Percentiles rank a stretch among this genome's conserved stretches.
Conservation (phyloP, 306 rosid genomes). For the Calophaca sinica region DNA sequence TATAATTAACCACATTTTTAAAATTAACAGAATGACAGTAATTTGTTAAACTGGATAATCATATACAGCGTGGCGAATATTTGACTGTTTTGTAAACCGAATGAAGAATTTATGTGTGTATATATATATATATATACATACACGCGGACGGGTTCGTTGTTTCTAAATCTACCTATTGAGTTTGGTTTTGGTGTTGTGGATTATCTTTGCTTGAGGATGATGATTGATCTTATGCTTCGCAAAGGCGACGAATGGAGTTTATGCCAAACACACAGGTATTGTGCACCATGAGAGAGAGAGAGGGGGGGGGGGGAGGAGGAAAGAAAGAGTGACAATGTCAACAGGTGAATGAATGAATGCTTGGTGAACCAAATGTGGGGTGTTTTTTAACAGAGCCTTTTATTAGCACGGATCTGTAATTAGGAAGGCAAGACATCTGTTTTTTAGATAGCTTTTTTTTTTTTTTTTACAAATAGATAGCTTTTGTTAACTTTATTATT, state of each 20-base stretch:
- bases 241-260: conserved; percentile 47
- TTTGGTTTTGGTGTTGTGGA: conserved; percentile 8
- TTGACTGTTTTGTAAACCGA: no score
- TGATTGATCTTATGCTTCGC: conserved; percentile 53
- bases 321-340: conserved; percentile 38
- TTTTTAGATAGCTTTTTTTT: no score
- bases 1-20: conserved; percentile 3
- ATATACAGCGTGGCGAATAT: background rate
- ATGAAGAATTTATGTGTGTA: no score
- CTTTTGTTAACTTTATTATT: no score
- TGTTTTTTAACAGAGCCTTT: conserved; percentile 20
- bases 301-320: background rate
- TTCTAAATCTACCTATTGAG: conserved; percentile 3
- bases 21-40: background rate
- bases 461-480: no score
- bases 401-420: conserved; percentile 38
- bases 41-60: background rate
- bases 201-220: background rate
- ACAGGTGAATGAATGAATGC: conserved; percentile 38
- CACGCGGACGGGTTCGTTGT: background rate
- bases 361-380: conserved; percentile 35
- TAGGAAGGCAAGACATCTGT: background rate
- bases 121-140: no score
- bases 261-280: conserved; percentile 39
- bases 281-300: conserved; percentile 56